Evolutionary conservation across 2,329 filamentous ascomycete species (phyloP).

Genomic region (Aspergillus costaricaensis): DNA sequence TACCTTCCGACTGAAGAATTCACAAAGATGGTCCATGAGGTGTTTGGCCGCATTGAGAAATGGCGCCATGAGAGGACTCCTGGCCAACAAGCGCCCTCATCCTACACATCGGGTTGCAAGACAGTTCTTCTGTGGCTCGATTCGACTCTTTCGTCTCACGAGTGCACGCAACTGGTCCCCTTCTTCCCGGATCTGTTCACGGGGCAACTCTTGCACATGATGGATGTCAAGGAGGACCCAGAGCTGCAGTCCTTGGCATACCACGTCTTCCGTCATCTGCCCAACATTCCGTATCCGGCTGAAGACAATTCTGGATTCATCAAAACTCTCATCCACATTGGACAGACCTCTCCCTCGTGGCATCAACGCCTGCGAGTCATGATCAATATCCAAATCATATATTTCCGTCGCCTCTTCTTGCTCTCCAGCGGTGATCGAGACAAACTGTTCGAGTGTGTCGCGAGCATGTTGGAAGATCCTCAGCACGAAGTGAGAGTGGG

Average conservation of each 20-base stretch:
- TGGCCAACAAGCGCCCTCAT: conserved; percentile 88
- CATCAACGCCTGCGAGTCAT: conserved; percentile 92
- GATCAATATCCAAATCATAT: conserved; percentile 98
- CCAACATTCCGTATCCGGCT: conserved; percentile 88
- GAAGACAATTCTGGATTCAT: conserved; percentile 87
- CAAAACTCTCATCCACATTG: conserved; percentile 81
- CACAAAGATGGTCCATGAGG: conserved; percentile 66
- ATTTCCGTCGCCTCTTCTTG: conserved; percentile 93
- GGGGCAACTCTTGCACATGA: conserved; percentile 95
- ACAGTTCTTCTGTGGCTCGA: conserved; percentile 96
- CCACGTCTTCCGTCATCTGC: conserved; percentile 92
- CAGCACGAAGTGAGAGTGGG: conserved; percentile 94
- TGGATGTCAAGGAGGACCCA: conserved; percentile 98
- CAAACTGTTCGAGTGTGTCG: conserved; percentile 85
- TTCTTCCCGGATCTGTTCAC: conserved; percentile 92
- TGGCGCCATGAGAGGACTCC: conserved; percentile 85
- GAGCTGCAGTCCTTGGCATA: conserved; percentile 94
- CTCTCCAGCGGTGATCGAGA: conserved; percentile 74
- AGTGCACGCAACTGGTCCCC: conserved; percentile 84
- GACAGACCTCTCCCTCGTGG: conserved; percentile 82
- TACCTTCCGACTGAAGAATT: conserved; percentile 80
- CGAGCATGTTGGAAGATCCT: conserved; percentile 86
- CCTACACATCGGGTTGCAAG: conserved; percentile 95
- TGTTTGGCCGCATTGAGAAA: conserved; percentile 77
- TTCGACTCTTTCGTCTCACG: conserved; percentile 82